Evolutionary conservation across 164 flowering plant genomes (phyloP), one percentile per base, ranked within the genome.

Genomic region (Paratinospora sagittata): DNA sequence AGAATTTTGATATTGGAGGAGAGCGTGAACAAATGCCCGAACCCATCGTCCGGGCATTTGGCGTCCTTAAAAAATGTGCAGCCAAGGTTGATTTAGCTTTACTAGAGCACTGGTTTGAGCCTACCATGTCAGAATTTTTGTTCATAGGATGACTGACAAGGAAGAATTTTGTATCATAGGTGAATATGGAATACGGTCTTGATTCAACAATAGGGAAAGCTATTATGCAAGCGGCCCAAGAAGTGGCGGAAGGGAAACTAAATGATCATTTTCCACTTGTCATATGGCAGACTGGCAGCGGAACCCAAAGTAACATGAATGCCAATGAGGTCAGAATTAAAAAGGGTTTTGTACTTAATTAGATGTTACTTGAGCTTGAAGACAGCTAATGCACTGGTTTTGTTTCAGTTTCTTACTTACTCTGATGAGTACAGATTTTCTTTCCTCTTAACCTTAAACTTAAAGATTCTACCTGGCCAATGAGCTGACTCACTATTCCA

Each of bases 221-320:
- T 49, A 85, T 96, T 45, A 93, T 96, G 92, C 90, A 87, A 82
- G 99, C 98, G 64, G 93, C 99, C 19, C 90, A 96, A 77, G 99
- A 96, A 85, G 99, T 96, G 36, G 85, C 97, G 0, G 97, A 96
- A 70, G 99, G 99, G 71, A 91, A 93, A 74, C 77, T 93, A 43
- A 85, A 89, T 76, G 97, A 96, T 68, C 98, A 96, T 75, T 96
- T 96, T 73, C 99, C 98, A 3, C 93, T 96, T 68, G 99, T 96
- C n/a, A 88, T 96, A 58, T 96, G 99, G 99, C 99, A 96, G 81
- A 96, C 98, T 78, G 98, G 97, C 62, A 93, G 98, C 83, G 98
- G 99, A 60, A 93, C 98, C 65, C 99, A 96, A 74, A 91, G 97
- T 73, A 93, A 93, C 83, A 96, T 96, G 99, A 96, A 96, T 75